phyloP scores from a whole-genome alignment of 2,329 filamentous ascomycete genomes.

The Emmonsiellopsis sp. region DNA sequence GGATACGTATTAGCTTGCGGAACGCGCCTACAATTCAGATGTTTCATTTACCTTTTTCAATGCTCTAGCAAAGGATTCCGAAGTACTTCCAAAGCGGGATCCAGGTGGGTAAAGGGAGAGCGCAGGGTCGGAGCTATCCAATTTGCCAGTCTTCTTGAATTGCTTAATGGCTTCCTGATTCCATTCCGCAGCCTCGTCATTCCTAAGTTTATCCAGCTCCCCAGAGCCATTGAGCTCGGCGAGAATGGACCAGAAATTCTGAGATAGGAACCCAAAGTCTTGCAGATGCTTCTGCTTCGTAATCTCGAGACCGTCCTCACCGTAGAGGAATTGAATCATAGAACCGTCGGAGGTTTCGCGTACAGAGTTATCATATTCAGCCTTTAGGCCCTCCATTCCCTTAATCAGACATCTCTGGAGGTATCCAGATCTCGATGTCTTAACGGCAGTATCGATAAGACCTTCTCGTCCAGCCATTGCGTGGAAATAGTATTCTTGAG shows the following conservation, averaged over 20 bases:
- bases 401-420: constrained; percentile 96
- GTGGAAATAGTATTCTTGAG: constrained; percentile 98
- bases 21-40: not conserved
- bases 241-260: constrained; percentile 75
- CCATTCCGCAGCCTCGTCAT: constrained; percentile 55
- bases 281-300: constrained; percentile 87
- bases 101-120: constrained; percentile 65
- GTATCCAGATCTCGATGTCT: constrained; percentile 94
- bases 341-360: constrained; percentile 81
- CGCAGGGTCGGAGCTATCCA: constrained; percentile 65
- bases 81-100: constrained; percentile 69
- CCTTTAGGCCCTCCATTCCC: constrained; percentile 89
- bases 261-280: constrained; percentile 81
- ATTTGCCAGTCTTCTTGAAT: constrained; percentile 62
- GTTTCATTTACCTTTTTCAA: constrained; percentile 48
- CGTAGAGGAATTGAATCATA: constrained; percentile 90
- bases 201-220: constrained; percentile 47
- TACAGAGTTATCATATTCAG: constrained; percentile 89
- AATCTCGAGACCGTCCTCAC: constrained; percentile 90
- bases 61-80: constrained; percentile 69
- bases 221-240: constrained; percentile 63
- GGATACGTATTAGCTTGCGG: not conserved
- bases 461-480: constrained; percentile 98
- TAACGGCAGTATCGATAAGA: constrained; percentile 96
- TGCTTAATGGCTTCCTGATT: constrained; percentile 67